phyloP scores from a whole-genome alignment of 2,329 filamentous ascomycete genomes.

The Phyllosticta citriasiana region DNA sequence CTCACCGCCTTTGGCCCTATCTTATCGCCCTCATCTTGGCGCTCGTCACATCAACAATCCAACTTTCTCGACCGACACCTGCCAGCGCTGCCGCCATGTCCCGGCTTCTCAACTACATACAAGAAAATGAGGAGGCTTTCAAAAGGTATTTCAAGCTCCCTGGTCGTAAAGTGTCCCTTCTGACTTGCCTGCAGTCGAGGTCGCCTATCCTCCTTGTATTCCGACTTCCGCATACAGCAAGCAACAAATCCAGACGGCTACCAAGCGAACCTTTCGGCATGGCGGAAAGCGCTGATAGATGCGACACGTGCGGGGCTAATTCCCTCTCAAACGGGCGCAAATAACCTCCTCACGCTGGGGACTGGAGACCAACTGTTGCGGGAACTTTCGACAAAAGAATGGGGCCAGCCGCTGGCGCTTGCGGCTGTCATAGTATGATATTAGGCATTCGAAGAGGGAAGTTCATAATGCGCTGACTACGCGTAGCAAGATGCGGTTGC shows the following conservation, averaged over 20 bases:
- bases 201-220: slow-evolving; percentile 77
- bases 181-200: slow-evolving; percentile 40
- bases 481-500: slow-evolving; percentile 58
- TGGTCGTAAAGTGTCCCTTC: background rate
- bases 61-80: background rate
- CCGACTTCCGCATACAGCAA: slow-evolving; percentile 68
- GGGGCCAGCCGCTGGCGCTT: slow-evolving; percentile 71
- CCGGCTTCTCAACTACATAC: slow-evolving; percentile 55
- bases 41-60: slow-evolving; percentile 7
- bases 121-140: slow-evolving; percentile 40
- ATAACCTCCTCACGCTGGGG: slow-evolving; percentile 41
- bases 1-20: background rate
- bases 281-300: slow-evolving; percentile 63
- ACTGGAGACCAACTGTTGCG: slow-evolving; percentile 55
- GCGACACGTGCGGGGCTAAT: slow-evolving; percentile 56
- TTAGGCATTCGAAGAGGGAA: background rate
- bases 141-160: slow-evolving; percentile 28
- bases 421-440: slow-evolving; percentile 57
- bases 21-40: slow-evolving; percentile 1
- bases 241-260: slow-evolving; percentile 79
- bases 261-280: slow-evolving; percentile 66
- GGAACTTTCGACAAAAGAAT: slow-evolving; percentile 65
- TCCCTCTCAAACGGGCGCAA: slow-evolving; percentile 28
- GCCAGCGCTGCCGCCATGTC: slow-evolving; percentile 39
- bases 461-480: background rate